Evolutionary conservation across 768 basidiomycete genomes (phyloP).

Genomic region (Pleurotus djamor): DNA sequence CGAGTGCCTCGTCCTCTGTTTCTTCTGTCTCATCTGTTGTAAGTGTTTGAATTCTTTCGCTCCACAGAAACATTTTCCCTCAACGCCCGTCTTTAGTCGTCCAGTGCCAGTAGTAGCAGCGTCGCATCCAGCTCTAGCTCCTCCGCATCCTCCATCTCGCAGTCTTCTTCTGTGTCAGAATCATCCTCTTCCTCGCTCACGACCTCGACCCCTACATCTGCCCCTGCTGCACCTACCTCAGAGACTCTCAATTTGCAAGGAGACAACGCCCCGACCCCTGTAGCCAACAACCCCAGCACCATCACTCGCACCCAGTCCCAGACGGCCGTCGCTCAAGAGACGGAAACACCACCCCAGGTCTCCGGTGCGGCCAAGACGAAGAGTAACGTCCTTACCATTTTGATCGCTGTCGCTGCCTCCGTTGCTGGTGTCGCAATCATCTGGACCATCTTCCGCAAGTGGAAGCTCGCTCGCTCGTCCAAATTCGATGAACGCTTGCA

Average conservation of each 20-base stretch:
- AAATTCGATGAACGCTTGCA: conserved; percentile 83
- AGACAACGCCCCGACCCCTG: background rate
- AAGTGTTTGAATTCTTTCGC: background rate
- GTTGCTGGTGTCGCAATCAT: conserved; percentile 68
- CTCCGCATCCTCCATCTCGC: background rate
- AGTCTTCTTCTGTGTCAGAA: conserved; percentile 4
- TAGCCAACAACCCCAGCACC: conserved; percentile 5
- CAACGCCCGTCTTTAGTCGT: conserved; percentile 2
- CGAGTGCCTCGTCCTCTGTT: conserved; percentile 9
- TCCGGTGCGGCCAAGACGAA: conserved; percentile 25
- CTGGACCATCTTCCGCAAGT: conserved; percentile 92
- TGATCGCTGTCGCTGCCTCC: conserved; percentile 69
- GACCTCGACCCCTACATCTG: background rate
- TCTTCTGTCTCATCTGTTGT: conserved; percentile 6
- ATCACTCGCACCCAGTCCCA: conserved; percentile 18
- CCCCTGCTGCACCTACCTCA: background rate
- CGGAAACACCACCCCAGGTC: conserved; percentile 17
- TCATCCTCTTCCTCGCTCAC: conserved; percentile 13
- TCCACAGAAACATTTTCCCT: background rate
- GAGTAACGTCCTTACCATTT: conserved; percentile 50
- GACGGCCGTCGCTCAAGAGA: conserved; percentile 23
- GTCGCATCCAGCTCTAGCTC: background rate
- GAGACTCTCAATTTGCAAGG: background rate
- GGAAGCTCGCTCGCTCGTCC: conserved; percentile 82
- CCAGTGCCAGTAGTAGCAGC: conserved; percentile 9